Percentiles rank a stretch among this genome's conserved stretches.
Conservation (phyloP, 1,284 basidiomycete genomes). For the Caloboletus inedulis region DNA sequence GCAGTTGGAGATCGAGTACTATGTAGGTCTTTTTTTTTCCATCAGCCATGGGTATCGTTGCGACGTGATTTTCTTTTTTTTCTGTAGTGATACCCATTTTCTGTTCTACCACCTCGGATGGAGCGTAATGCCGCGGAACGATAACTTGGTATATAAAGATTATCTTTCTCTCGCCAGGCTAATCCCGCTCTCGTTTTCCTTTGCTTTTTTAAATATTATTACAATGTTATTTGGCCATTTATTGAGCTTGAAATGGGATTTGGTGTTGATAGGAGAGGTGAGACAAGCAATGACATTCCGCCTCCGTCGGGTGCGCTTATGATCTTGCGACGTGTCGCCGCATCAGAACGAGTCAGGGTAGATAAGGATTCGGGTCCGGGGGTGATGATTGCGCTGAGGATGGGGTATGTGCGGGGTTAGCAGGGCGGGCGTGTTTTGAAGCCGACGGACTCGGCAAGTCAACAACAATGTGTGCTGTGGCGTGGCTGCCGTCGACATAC, state of each 20-base stretch:
- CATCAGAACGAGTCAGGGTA: neutral
- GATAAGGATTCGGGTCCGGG: neutral
- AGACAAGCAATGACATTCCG: neutral
- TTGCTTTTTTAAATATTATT: neutral
- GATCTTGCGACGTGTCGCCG: too few relatives aligned
- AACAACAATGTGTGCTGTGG: neutral
- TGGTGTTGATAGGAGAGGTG: neutral
- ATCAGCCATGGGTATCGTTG: neutral
- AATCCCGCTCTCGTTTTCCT: neutral
- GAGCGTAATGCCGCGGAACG: constrained; percentile 8
- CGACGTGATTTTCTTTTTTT: neutral
- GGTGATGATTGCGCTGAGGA: neutral
- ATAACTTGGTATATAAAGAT: constrained; percentile 15
- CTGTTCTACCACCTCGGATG: constrained; percentile 1
- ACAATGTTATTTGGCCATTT: neutral
- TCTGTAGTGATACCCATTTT: constrained; percentile 22
- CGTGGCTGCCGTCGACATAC: neutral
- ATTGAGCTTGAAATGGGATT: neutral
- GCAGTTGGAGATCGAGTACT: constrained; percentile 79
- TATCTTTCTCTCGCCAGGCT: constrained; percentile 9
- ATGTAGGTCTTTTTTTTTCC: constrained; percentile 39
- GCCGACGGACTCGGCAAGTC: neutral
- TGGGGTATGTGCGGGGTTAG: neutral
- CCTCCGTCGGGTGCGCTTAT: neutral
- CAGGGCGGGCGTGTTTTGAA: neutral